Evolutionary conservation across 495 filamentous ascomycete genomes (phyloP).

Genomic region (Neurospora sp.): DNA sequence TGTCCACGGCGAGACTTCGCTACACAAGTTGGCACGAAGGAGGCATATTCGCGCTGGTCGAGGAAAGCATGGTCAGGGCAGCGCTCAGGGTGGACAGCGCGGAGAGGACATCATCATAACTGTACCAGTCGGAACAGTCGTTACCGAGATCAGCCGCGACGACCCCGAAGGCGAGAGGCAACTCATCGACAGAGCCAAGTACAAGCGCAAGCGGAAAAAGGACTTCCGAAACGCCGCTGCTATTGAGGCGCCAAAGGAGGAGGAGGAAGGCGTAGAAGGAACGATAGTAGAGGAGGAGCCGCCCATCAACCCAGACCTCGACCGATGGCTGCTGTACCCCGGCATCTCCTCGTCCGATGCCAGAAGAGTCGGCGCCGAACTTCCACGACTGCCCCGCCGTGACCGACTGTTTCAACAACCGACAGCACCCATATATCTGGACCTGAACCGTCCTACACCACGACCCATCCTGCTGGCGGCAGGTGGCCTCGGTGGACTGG

Average conservation of each 20-base stretch:
- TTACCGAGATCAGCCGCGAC: conserved; percentile 66
- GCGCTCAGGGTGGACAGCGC: conserved; percentile 63
- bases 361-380: conserved; percentile 33
- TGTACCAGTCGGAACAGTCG: conserved; percentile 86
- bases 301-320: conserved; percentile 31
- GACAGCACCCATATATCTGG: conserved; percentile 61
- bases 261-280: conserved; percentile 19
- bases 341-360: conserved; percentile 58
- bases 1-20: conserved; percentile 74
- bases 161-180: conserved; percentile 67
- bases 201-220: conserved; percentile 16
- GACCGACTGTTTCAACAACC: conserved; percentile 55
- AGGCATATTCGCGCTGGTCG: conserved; percentile 66
- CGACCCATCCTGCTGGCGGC: conserved; percentile 82
- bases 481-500: conserved; percentile 79
- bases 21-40: conserved; percentile 81
- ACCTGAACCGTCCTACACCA: conserved; percentile 71
- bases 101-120: conserved; percentile 81
- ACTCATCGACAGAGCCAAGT: conserved; percentile 1
- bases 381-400: conserved; percentile 49
- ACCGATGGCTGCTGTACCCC: conserved; percentile 82
- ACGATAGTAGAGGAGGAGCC: conserved; percentile 6
- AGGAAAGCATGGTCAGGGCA: conserved; percentile 80
- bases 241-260: conserved; percentile 11
- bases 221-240: conserved; percentile 18